Evolutionary conservation across 2,329 filamentous ascomycete species (phyloP), one percentile per base, ranked within the genome.

Genomic region (Trichoderma sp.): DNA sequence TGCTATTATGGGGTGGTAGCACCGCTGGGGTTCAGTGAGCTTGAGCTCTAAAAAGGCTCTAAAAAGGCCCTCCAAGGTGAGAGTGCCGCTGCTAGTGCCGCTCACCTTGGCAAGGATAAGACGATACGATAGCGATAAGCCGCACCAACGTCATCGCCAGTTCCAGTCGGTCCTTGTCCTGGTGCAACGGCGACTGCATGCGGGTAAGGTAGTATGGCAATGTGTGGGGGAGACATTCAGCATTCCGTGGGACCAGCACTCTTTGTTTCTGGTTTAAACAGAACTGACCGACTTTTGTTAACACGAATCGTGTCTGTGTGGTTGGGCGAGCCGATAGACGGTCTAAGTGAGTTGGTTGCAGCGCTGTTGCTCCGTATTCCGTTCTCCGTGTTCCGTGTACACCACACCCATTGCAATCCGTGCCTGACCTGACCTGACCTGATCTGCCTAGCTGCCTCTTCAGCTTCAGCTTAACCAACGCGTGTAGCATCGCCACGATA

Each of bases 1-100:
- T 75, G 66, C 65, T 72, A 72, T 57, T 72, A 72, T 57, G 69
- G 74, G 71, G 73, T 73, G 73, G 73, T 50, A 73, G 43, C 69
- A 72, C 68, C 71, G 73, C 72, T 73, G 64, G 68, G 68, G 70
- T 61, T 68, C 70, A 68, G 66, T 34, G 66, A 58, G 57, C 66
- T 62, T 53, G n/a, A 71, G 69, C 50, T 63, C 62, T 28, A 67
- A 43, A 58, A 58, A 28, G 4, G n/a, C 15, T 34, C 23, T 15
- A n/a, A 36, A 36, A 3, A 36, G 34, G 34, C 64, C 64, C 64
- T n/a, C 39, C 39, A 43, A 68, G 66, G 66, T 68, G 66, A 68
- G 66, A 71, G 55, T 26, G 55, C 67, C 70, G 67, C 70, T 47
- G 28, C 32, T 32, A 55, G 53, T 71, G 70, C 70, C 64, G 70